Percentiles rank a stretch among this genome's conserved stretches.
Conservation (phyloP, 805 yeast species). For the Candida koratica region DNA sequence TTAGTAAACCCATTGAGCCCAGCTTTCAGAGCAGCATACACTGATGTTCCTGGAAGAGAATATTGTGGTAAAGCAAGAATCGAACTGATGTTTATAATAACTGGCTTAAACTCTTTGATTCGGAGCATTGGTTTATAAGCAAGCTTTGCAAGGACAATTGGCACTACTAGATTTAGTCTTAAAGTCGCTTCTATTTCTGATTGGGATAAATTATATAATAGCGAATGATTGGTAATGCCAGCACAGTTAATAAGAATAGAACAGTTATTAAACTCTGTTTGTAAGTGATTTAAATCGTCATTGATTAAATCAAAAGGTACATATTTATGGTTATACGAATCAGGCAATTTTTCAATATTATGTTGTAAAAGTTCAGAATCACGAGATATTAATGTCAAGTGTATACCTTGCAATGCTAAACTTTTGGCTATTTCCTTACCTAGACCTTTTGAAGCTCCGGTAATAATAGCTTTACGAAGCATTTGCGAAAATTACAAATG, state of each 20-base stretch:
- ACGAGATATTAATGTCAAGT: constrained; percentile 31
- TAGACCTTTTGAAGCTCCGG: constrained; percentile 41
- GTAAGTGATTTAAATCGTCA: constrained; percentile 1
- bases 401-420: constrained; percentile 29
- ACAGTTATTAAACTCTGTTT: constrained; percentile 8
- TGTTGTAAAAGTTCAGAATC: constrained; percentile 31
- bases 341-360: constrained; percentile 10
- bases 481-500: background rate
- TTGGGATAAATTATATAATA: constrained; percentile 43
- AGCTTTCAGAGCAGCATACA: constrained; percentile 68
- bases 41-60: constrained; percentile 51
- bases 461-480: constrained; percentile 29
- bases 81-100: constrained; percentile 64
- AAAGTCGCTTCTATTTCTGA: constrained; percentile 45
- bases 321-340: constrained; percentile 8
- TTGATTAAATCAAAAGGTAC: constrained; percentile 14
- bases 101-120: constrained; percentile 22
- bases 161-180: constrained; percentile 54
- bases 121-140: constrained; percentile 50
- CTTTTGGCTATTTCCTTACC: constrained; percentile 28
- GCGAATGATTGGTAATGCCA: constrained; percentile 56
- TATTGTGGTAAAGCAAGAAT: constrained; percentile 44
- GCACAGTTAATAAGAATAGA: constrained; percentile 58
- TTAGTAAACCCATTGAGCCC: constrained; percentile 63
- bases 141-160: constrained; percentile 55